These are phyloP conservation scores for Hyaloscypha bicolor DNA, from an alignment of 495 filamentous ascomycete species.

Conservation along the genomic window DNA sequence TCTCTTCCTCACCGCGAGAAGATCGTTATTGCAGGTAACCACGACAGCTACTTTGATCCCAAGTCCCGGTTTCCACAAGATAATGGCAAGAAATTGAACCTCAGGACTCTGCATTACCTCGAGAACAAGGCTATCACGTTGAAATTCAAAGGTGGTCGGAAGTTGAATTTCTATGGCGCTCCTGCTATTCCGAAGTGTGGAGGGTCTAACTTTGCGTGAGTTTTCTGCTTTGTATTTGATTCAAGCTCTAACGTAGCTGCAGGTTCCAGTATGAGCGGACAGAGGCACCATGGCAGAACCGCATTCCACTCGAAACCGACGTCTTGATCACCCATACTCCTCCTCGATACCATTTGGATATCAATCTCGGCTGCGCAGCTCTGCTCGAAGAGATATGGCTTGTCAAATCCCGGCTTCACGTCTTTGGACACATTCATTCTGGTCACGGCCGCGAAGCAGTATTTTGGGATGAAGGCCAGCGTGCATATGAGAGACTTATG, in stretches of 20 bases:
- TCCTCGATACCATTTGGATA: conserved; percentile 74
- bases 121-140: conserved; percentile 48
- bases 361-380: conserved; percentile 70
- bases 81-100: conserved; percentile 42
- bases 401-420: conserved; percentile 75
- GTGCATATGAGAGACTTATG: conserved; percentile 68
- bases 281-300: conserved; percentile 48
- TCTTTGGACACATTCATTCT: conserved; percentile 89
- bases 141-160: conserved; percentile 51
- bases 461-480: conserved; percentile 79
- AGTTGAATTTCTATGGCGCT: conserved; percentile 55
- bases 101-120: conserved; percentile 53
- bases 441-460: conserved; percentile 64
- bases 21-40: conserved; percentile 86
- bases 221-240: conserved; percentile 2
- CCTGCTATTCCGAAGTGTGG: conserved; percentile 54
- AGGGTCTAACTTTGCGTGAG: conserved; percentile 59
- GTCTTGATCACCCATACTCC: conserved; percentile 84
- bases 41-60: conserved; percentile 80
- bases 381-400: conserved; percentile 78
- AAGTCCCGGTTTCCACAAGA: conserved; percentile 43
- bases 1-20: conserved; percentile 74
- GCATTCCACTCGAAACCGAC: conserved; percentile 73
- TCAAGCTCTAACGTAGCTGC: conserved; percentile 5
- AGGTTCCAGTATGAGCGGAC: conserved; percentile 51